A percentile compares a stretch with the other conserved stretches of the same genome.
phyloP scores from a whole-genome alignment of 73 alveolate genomes.

The Tetrahymena elliotti region DNA sequence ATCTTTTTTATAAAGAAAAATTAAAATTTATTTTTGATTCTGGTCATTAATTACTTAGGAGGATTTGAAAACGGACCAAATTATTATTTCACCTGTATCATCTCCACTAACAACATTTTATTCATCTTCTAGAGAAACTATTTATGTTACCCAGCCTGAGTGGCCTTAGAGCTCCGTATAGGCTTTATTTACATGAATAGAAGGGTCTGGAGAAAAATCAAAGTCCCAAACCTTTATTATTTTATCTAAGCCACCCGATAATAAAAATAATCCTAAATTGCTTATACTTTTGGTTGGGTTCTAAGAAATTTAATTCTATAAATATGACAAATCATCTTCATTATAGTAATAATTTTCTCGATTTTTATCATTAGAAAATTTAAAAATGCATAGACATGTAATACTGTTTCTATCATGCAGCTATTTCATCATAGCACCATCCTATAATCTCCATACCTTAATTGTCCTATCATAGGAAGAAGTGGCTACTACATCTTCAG shows the following conservation, averaged over 20 bases:
- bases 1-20: background rate
- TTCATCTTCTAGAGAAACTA: constrained; percentile 19
- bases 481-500: constrained; percentile 21
- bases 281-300: background rate
- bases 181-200: constrained; percentile 6
- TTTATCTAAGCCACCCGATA: constrained; percentile 26
- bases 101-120: constrained; percentile 25
- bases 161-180: constrained; percentile 7
- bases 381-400: constrained; percentile 10
- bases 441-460: constrained; percentile 5
- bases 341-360: constrained; percentile 4
- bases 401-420: constrained; percentile 15
- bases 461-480: constrained; percentile 29
- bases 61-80: constrained; percentile 8
- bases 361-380: constrained; percentile 20
- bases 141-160: constrained; percentile 18
- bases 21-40: background rate
- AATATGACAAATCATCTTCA: constrained; percentile 1
- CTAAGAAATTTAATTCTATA: background rate
- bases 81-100: constrained; percentile 25
- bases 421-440: background rate
- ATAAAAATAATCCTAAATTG: constrained; percentile 7
- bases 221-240: constrained; percentile 30
- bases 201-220: background rate
- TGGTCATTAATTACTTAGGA: background rate